Evolutionary conservation across 78 protist genomes (phyloP), one percentile per base, ranked within the genome.

Genomic region (Bigelowiella natans): DNA sequence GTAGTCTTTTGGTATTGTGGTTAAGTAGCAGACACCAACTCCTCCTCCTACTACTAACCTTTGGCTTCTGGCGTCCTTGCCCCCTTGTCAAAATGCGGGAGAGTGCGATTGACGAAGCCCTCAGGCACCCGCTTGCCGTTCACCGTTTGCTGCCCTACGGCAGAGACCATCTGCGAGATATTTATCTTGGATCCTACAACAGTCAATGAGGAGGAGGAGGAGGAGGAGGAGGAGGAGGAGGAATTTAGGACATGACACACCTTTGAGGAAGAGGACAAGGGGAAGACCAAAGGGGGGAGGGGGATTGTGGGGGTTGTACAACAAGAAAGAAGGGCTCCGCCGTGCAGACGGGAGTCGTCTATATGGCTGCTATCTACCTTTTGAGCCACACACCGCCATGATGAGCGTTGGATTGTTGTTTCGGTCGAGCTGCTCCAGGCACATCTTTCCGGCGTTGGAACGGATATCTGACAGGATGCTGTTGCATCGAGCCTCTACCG

Each of bases 71-170:
- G 92, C 1, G 88, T 88, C 38, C n/a, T 38, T 40, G 82, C 92
- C 29, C 40, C 92, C 92, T 97, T 96, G 29, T 92, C 31, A 93
- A 98, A 99, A 89, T 98, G 99, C 2, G 99, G 99, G 34, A 99
- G 94, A 2, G 99, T 93, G 38, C 99, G 95, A 29, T 90, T 34
- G n/a, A 88, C 89, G 95, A 98, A 99, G 51, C 99, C 98, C 89
- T 91, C 97, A 28, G 99, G 98, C 31, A 98, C 96, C 73, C 99
- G 98, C 93, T 96, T 93, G 31, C 99, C 99, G 88, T 97, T 99
- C 38, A 99, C 99, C 94, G 98, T 98, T 90, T 98, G 99, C 95
- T 99, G 99, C 36, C 99, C 99, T 38, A 98, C 99, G 83, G 97
- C 95, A n/a, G 99, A 99, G 82, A 97, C 94, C 89, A 98, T 98